A percentile compares a stretch with the other conserved stretches of the same genome.
phyloP scores from a whole-genome alignment of 1,139 yeast genomes.

The Hyphopichia fennica region DNA sequence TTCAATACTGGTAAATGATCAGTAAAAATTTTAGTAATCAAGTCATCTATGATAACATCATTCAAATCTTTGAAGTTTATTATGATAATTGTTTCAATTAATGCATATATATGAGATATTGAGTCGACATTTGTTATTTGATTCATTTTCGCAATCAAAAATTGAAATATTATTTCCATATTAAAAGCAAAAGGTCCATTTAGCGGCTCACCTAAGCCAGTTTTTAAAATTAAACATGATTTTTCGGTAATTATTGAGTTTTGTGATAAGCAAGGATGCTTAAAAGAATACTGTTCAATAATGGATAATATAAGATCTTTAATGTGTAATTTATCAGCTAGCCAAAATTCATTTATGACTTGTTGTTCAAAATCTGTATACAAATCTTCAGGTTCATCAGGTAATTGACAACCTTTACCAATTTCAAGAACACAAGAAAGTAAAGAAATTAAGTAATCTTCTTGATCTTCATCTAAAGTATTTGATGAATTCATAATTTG shows the following conservation, averaged over 20 bases:
- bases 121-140: slow-evolving; percentile 25
- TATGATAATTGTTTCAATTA: slow-evolving; percentile 42
- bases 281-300: slow-evolving; percentile 44
- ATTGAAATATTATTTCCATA: slow-evolving; percentile 41
- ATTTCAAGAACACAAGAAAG: slow-evolving; percentile 63
- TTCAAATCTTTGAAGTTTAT: slow-evolving; percentile 29
- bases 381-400: slow-evolving; percentile 53
- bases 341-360: slow-evolving; percentile 35
- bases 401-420: slow-evolving; percentile 64
- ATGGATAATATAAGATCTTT: slow-evolving; percentile 40
- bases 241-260: slow-evolving; percentile 52
- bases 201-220: slow-evolving; percentile 53
- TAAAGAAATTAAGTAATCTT: slow-evolving; percentile 53
- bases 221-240: slow-evolving; percentile 56
- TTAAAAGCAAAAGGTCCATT: slow-evolving; percentile 62
- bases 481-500: slow-evolving; percentile 12
- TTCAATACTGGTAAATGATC: slow-evolving; percentile 35
- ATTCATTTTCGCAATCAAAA: slow-evolving; percentile 40
- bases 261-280: slow-evolving; percentile 28
- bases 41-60: slow-evolving; percentile 24
- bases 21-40: slow-evolving; percentile 31
- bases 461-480: slow-evolving; percentile 14
- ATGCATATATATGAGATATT: slow-evolving; percentile 38
- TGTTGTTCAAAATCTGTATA: slow-evolving; percentile 26
- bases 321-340: slow-evolving; percentile 41